Conservation (phyloP, 352 stramenopile genomes). For the Nothophytophthora sp. region DNA sequence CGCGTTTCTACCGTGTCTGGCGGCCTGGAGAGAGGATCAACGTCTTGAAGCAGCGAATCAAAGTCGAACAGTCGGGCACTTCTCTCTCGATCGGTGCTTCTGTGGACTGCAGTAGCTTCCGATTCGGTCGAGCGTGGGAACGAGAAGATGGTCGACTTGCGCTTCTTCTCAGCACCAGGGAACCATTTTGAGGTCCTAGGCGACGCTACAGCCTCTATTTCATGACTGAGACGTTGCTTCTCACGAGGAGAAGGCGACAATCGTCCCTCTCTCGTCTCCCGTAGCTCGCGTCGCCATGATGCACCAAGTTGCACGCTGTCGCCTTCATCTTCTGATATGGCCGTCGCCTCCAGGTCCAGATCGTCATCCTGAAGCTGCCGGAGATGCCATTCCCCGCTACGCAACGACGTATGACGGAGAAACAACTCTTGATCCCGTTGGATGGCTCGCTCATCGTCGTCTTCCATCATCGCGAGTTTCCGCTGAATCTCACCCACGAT, state of each 20-base stretch:
- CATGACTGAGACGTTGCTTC: not conserved
- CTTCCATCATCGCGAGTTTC: conserved; percentile 42
- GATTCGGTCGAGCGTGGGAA: conserved; percentile 13
- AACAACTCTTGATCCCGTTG: conserved; percentile 40
- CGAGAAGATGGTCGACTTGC: conserved; percentile 29
- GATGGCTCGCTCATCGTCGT: conserved; percentile 35
- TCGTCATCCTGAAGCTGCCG: conserved; percentile 15
- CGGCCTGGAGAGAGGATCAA: not conserved
- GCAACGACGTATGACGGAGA: conserved; percentile 39
- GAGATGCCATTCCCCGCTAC: conserved; percentile 34
- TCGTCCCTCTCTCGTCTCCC: not conserved
- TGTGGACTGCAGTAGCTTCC: not conserved
- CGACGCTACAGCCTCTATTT: not conserved
- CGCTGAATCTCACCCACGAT: conserved; percentile 54
- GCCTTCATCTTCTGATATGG: conserved; percentile 17
- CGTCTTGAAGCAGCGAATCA: conserved; percentile 44
- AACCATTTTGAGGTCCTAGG: not conserved
- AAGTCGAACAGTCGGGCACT: conserved; percentile 55
- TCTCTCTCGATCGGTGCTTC: no score
- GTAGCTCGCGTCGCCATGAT: conserved; percentile 22
- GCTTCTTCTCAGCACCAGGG: not conserved
- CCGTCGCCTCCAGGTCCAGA: not conserved
- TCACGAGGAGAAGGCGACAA: not conserved
- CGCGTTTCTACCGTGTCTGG: not conserved
- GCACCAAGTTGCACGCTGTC: conserved; percentile 15